Evolutionary conservation across 441 rosid species (phyloP).

Genomic region (Populus hybrid): DNA sequence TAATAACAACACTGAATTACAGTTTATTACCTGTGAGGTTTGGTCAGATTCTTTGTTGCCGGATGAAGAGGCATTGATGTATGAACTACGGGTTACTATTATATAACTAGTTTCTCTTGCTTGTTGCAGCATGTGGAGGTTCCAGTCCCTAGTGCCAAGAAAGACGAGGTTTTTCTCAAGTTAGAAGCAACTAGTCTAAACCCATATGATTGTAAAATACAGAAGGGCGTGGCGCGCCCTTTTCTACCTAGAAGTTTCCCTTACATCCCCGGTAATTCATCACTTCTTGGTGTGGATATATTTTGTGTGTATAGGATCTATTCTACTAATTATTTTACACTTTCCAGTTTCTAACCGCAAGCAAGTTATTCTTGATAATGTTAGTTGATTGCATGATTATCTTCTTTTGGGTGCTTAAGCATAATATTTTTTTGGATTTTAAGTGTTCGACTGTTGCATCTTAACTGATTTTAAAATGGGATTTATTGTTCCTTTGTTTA

Average conservation of each 20-base stretch:
- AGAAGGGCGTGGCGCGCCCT: slow-evolving; percentile 62
- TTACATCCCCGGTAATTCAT: slow-evolving; percentile 48
- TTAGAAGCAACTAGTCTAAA: slow-evolving; percentile 42
- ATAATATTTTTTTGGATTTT: too few relatives aligned
- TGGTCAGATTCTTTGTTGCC: too few relatives aligned
- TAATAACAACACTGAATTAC: too few relatives aligned
- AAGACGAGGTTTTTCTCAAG: slow-evolving; percentile 47
- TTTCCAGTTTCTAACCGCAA: not conserved
- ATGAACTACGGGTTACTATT: too few relatives aligned
- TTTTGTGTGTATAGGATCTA: too few relatives aligned
- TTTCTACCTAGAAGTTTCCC: slow-evolving; percentile 65
- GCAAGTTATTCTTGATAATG: not conserved
- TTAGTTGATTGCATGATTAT: not conserved
- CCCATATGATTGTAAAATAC: slow-evolving; percentile 64
- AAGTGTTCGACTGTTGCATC: too few relatives aligned
- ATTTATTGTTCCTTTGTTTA: too few relatives aligned
- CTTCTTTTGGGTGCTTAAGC: not conserved
- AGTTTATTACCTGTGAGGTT: too few relatives aligned
- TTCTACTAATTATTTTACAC: too few relatives aligned
- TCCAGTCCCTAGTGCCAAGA: slow-evolving; percentile 43
- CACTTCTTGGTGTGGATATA: not conserved
- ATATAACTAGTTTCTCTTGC: too few relatives aligned
- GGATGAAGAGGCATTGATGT: too few relatives aligned
- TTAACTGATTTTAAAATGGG: too few relatives aligned
- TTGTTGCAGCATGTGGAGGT: slow-evolving; percentile 53